A percentile compares a stretch with the other conserved stretches of the same genome.
phyloP scores from a whole-genome alignment of 768 basidiomycete species.

The Rhodotorula taiwanensis region DNA sequence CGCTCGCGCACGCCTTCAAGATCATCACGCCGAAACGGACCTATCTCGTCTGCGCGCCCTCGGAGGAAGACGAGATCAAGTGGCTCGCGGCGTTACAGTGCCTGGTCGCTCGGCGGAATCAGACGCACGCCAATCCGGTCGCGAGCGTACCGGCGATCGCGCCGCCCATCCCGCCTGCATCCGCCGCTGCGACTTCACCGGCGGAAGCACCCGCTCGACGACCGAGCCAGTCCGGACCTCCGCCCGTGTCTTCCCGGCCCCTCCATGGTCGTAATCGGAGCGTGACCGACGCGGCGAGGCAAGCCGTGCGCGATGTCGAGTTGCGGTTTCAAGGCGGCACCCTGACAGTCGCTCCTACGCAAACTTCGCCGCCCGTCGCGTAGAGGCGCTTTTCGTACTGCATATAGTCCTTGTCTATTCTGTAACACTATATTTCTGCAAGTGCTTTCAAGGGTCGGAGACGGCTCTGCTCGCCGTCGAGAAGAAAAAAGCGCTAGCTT shows the following conservation, averaged over 20 bases:
- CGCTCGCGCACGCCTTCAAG: slow-evolving; percentile 70
- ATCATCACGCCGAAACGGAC: slow-evolving; percentile 91
- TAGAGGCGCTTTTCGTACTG: too few species aligned
- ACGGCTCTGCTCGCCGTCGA: too few species aligned
- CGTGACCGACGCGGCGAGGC: slow-evolving; percentile 45
- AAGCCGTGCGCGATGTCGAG: slow-evolving; percentile 46
- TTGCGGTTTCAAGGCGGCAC: slow-evolving; percentile 39
- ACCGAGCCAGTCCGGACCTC: not conserved
- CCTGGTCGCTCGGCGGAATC: slow-evolving; percentile 52
- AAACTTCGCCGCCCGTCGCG: too few species aligned
- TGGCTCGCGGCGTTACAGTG: slow-evolving; percentile 94
- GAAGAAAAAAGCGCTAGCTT: too few species aligned
- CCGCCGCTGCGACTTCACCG: not conserved
- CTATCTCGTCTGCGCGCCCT: slow-evolving; percentile 81
- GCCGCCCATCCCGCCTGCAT: slow-evolving; percentile 14
- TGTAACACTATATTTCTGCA: too few species aligned
- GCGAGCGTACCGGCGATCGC: not conserved
- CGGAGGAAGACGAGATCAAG: slow-evolving; percentile 95
- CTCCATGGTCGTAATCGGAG: slow-evolving; percentile 34
- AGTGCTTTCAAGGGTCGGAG: too few species aligned
- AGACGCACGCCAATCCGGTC: not conserved
- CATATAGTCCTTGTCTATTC: too few species aligned
- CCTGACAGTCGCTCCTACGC: too few species aligned
- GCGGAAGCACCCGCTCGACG: not conserved
- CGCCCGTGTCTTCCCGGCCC: slow-evolving; percentile 7